A percentile compares a stretch with the other conserved stretches of the same genome.
Evolutionary conservation across 805 yeast species (phyloP).

Genomic region (Jamesozyma piceae): DNA sequence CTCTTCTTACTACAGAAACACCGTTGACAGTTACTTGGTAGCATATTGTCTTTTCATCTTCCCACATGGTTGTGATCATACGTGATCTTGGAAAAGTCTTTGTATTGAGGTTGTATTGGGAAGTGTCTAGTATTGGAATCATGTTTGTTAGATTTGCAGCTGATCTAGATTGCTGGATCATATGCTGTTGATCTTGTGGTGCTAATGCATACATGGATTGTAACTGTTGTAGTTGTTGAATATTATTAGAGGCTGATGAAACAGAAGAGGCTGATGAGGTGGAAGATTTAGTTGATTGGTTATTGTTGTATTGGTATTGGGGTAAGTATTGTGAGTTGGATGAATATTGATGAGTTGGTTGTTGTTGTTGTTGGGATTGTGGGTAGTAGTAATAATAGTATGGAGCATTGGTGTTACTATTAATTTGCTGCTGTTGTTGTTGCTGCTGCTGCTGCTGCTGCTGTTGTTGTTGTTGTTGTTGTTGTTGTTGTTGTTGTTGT

Average conservation of each 20-base stretch:
- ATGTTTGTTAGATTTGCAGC: background rate
- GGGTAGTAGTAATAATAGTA: slow-evolving; percentile 3
- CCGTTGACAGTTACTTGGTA: slow-evolving; percentile 81
- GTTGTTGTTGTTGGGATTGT: background rate
- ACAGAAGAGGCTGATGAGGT: background rate
- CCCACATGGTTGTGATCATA: slow-evolving; percentile 81
- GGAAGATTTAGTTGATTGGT: background rate
- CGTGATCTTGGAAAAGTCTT: slow-evolving; percentile 2
- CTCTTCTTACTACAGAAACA: slow-evolving; percentile 72
- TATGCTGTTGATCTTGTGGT: background rate
- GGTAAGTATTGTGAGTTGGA: background rate
- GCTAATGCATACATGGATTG: background rate
- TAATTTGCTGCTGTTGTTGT: background rate
- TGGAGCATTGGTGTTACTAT: slow-evolving; percentile 3
- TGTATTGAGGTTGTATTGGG: background rate
- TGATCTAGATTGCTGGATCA: background rate
- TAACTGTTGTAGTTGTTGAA: slow-evolving; percentile 2
- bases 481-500: background rate
- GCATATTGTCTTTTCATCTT: slow-evolving; percentile 75
- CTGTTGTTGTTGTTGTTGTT: background rate
- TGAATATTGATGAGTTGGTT: background rate
- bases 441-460: slow-evolving; percentile 1
- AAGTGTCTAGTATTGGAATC: slow-evolving; percentile 3
- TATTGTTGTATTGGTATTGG: background rate
- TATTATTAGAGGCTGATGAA: background rate